Evolutionary conservation across 2,329 filamentous ascomycete species (phyloP), one percentile per base, ranked within the genome.

Genomic region (Pseudocercospora fijiensis): DNA sequence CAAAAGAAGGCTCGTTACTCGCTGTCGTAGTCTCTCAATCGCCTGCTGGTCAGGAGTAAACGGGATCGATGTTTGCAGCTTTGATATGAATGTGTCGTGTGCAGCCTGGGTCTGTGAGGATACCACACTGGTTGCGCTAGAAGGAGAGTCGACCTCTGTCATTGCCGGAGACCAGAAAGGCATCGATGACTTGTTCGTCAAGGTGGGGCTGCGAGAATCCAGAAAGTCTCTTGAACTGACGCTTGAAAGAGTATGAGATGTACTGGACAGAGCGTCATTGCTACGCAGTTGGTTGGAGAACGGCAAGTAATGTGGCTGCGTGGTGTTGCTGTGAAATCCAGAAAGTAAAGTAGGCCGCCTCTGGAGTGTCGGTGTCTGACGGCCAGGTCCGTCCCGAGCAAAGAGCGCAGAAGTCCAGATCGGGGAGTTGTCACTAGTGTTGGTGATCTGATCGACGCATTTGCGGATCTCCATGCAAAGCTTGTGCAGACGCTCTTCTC

Each of bases 381-480:
- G 61, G 47, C 66, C 45, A 4, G 64, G 27, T n/a, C 30, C 55
- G 41, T 90, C 88, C 22, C 90, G 85, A 63, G 88, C 86, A 74
- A 91, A 98, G 0, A 99, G 82, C 63, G 96, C 90, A 73, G 92
- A 97, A 0, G 92, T 92, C 92, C 92, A 97, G 1, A 98, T 80
- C 0, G 96, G 91, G 0, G 94, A 92, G 0, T 90, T 91, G 41
- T 96, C 91, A 16, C 88, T 52, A 87, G 92, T 64, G 96, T 91
- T 27, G 28, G 96, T 89, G 7, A 98, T 82, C 74, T 92, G 92
- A 69, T 87, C 89, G 67, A 96, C 89, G 73, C 92, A 96, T 66
- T 87, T 90, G 71, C 94, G 90, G 27, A 98, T 85, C 75, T 98
- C 95, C 69, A 92, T 90, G 74, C 90, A 95, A 76, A 99, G 95